Percentiles rank a stretch among this genome's conserved stretches.
Conservation (phyloP, 2,329 filamentous ascomycete genomes). For the Cryphonectria japonica region DNA sequence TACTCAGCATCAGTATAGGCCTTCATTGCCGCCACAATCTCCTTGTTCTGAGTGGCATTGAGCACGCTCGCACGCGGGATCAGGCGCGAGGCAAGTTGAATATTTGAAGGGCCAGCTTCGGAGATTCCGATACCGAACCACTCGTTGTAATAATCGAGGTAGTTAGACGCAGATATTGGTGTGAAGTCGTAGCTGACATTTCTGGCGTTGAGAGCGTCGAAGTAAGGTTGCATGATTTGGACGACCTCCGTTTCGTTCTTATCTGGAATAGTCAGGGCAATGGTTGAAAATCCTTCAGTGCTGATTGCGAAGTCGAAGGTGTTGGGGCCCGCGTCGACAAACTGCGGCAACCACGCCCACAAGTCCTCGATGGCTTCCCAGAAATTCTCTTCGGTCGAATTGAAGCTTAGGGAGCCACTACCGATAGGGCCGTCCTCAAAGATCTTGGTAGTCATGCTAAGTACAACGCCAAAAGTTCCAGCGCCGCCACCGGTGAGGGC, state of each 20-base stretch:
- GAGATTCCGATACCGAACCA: neutral
- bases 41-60: neutral
- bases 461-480: constrained; percentile 56
- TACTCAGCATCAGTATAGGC: neutral
- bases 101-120: neutral
- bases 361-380: constrained; percentile 7
- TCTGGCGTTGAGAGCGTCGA: neutral
- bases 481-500: constrained; percentile 56
- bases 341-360: neutral
- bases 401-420: neutral
- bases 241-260: neutral
- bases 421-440: constrained; percentile 39
- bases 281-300: neutral
- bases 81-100: neutral
- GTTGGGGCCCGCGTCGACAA: neutral
- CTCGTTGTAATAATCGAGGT: neutral
- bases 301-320: neutral
- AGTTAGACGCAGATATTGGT: neutral
- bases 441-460: constrained; percentile 53
- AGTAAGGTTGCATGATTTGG: neutral
- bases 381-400: neutral
- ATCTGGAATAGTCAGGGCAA: neutral
- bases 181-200: neutral
- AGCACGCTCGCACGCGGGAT: neutral
- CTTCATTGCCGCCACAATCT: neutral